Evolutionary conservation across 2,329 filamentous ascomycete species (phyloP).

Genomic region (Pyrenophora graminea): DNA sequence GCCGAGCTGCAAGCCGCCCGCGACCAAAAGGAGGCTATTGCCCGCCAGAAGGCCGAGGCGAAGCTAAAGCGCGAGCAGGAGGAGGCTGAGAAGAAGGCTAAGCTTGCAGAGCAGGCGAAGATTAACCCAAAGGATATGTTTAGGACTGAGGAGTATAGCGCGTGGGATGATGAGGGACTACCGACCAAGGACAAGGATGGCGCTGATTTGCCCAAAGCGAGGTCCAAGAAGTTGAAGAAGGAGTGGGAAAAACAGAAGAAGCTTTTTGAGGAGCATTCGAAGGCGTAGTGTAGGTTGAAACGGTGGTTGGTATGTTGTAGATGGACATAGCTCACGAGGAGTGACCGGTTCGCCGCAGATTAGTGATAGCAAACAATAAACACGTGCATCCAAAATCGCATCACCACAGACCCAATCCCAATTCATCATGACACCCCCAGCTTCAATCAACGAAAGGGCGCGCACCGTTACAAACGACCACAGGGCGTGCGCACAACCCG

Average conservation of each 20-base stretch:
- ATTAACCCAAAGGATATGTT: constrained; percentile 64
- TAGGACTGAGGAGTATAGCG: constrained; percentile 65
- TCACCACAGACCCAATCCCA: no score
- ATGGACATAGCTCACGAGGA: no score
- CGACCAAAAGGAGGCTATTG: constrained; percentile 58
- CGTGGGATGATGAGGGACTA: constrained; percentile 81
- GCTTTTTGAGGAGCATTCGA: constrained; percentile 61
- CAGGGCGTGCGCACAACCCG: no score
- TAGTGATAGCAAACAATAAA: no score
- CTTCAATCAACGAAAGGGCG: no score
- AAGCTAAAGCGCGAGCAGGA: constrained; percentile 63
- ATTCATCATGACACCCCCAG: no score
- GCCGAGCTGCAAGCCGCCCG: constrained; percentile 58
- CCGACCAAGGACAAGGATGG: constrained; percentile 78
- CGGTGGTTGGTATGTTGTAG: neutral
- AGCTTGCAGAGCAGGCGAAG: constrained; percentile 61
- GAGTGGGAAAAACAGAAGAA: constrained; percentile 92
- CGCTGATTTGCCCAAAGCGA: constrained; percentile 78
- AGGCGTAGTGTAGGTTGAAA: neutral
- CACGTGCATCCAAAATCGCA: no score
- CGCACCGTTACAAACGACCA: no score
- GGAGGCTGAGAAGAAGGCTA: constrained; percentile 58
- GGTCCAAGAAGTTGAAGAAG: constrained; percentile 81
- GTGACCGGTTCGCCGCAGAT: no score
- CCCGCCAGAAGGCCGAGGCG: constrained; percentile 49